A percentile compares a stretch with the other conserved stretches of the same genome.
Conservation (phyloP, 179 eudicot genomes). For the Corrigiola litoralis region DNA sequence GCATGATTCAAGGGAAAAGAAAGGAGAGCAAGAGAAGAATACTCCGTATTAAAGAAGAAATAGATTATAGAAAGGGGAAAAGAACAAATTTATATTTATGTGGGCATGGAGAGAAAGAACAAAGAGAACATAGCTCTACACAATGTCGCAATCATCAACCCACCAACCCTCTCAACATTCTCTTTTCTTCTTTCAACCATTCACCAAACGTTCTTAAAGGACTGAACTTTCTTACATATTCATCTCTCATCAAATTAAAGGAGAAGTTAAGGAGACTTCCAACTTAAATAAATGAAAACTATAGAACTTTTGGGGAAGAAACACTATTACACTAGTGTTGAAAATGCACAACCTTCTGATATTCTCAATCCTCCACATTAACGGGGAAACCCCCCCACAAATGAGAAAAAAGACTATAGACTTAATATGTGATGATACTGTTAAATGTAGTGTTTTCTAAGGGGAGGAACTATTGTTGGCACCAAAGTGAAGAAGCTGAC, state of each 20-base stretch:
- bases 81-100: neutral
- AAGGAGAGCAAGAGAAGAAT: neutral
- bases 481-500: conserved; percentile 83
- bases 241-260: no score
- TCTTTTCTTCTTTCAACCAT: conserved; percentile 18
- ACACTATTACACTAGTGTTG: no score
- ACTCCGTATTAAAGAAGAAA: neutral
- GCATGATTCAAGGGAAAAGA: neutral
- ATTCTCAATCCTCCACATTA: no score
- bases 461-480: conserved; percentile 27
- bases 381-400: no score
- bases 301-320: no score
- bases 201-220: neutral
- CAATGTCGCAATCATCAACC: conserved; percentile 18
- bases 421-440: no score
- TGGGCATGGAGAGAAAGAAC: conserved; percentile 17
- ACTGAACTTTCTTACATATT: no score
- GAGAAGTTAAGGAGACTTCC: no score
- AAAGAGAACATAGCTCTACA: conserved; percentile 17
- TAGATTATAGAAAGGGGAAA: neutral
- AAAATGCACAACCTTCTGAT: no score
- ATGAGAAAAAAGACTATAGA: neutral
- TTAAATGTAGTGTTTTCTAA: no score
- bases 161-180: neutral
- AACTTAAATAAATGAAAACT: no score